Base-by-base conservation (phyloP, 169 alveolate genomes). In the Pseudocohnilembus persalinus region DNA sequence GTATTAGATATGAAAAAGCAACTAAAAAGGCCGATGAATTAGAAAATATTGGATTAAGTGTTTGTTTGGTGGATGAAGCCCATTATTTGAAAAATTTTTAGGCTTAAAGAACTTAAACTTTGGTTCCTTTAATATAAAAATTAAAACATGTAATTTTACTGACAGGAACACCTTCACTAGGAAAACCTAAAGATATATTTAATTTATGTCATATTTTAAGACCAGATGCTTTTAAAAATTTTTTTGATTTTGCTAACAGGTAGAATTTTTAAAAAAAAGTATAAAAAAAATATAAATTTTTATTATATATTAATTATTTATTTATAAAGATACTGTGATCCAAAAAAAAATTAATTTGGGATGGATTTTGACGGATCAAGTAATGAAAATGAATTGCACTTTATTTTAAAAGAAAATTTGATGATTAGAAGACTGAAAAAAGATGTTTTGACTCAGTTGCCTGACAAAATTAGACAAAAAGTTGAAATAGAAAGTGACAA, bases 371-470 rank as follows among this genome's bases (percentile, higher is more conserved):
- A 88, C 63, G 96, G 96, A 0, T 89, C 90, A 29, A 82, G 90
- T 29, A 91, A 88, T 83, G 88, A 89, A 0, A 86, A 84, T 33
- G 97, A 94, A 88, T 84, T 94, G 32, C 88, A 94, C 82, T 89
- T 65, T 78, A 74, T 94, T 30, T 89, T 94, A 35, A 88, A 73
- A 72, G 35, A 77, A 28, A 81, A 90, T 32, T 80, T 92, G 25
- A 94, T 94, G 97, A 94, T 94, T 25, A 88, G 97, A 83, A 89
- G 97, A 83, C 85, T 92, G 20, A 94, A 94, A 82, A 92, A 85
- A 73, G 96, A 94, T 80, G 96, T 94, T 0, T 88, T 94, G 26
- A 87, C 88, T 84, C 85, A 94, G 76, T 84, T 94, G 73, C 97
- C 97, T 15, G 91, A 89, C 4, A 94, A 94, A 84, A 90, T 86